Evolutionary conservation across 2,329 filamentous ascomycete species (phyloP).

Genomic region (Penicillium concentricum): DNA sequence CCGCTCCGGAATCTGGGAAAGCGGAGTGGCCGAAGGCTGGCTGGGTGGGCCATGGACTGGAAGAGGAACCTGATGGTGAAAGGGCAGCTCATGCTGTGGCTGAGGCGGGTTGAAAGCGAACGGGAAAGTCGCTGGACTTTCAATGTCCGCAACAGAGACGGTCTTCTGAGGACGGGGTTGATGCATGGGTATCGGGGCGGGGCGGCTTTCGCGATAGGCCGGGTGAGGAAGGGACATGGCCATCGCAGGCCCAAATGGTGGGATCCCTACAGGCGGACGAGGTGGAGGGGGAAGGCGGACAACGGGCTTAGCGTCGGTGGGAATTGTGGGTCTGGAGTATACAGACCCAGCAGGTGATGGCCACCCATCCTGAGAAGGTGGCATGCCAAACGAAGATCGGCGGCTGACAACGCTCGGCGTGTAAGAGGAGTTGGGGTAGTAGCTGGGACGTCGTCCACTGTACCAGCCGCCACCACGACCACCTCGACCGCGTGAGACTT

Average conservation of each 20-base stretch:
- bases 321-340: constrained; percentile 64
- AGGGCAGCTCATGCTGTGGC: constrained; percentile 74
- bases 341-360: constrained; percentile 79
- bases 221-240: constrained; percentile 50
- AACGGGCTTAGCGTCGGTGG: constrained; percentile 68
- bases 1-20: constrained; percentile 89
- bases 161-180: constrained; percentile 94
- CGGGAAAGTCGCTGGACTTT: constrained; percentile 68
- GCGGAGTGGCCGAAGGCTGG: constrained; percentile 73
- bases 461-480: constrained; percentile 72
- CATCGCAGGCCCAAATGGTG: constrained; percentile 22
- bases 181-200: constrained; percentile 72
- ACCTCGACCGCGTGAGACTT: constrained; percentile 68
- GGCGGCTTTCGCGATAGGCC: constrained; percentile 60
- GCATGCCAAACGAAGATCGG: constrained; percentile 73
- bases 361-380: constrained; percentile 68
- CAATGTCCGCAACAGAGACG: constrained; percentile 89
- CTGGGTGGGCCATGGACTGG: constrained; percentile 66
- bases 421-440: constrained; percentile 78
- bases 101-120: constrained; percentile 60
- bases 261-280: constrained; percentile 30
- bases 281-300: constrained; percentile 75
- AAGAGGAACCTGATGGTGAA: constrained; percentile 89
- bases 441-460: constrained; percentile 64
- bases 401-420: constrained; percentile 84